phyloP scores from a whole-genome alignment of 176 grass and related monocot species.

The Raddia distichophylla region DNA sequence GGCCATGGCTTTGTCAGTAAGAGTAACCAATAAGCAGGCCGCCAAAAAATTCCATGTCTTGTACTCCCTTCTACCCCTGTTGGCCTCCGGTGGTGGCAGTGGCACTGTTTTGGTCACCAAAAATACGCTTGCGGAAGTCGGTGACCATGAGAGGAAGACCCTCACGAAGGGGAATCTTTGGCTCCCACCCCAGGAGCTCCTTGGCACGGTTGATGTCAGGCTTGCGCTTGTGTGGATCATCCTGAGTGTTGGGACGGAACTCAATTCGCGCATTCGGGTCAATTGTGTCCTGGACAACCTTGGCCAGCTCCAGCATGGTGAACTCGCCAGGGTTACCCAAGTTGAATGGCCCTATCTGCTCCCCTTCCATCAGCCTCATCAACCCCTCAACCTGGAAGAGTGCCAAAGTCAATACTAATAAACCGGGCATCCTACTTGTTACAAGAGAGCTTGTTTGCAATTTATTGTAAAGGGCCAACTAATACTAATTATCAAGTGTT shows the following conservation, averaged over 20 bases:
- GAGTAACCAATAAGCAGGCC: constrained; percentile 52
- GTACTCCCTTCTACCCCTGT: constrained; percentile 41
- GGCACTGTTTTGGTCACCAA: constrained; percentile 53
- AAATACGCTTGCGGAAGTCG: constrained; percentile 85
- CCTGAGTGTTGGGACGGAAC: constrained; percentile 85
- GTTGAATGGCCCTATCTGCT: constrained; percentile 90
- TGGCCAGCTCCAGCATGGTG: constrained; percentile 93
- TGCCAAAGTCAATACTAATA: constrained; percentile 34
- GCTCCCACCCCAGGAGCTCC: constrained; percentile 81
- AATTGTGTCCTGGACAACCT: constrained; percentile 94
- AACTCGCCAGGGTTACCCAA: constrained; percentile 94
- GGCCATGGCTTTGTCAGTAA: constrained; percentile 51
- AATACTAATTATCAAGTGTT: neutral
- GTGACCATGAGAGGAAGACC: constrained; percentile 88
- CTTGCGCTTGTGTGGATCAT: constrained; percentile 94
- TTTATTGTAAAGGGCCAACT: neutral
- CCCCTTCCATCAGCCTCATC: constrained; percentile 94
- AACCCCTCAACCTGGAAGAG: constrained; percentile 78
- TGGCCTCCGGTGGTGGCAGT: constrained; percentile 1
- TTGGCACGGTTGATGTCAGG: constrained; percentile 83
- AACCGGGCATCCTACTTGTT: neutral
- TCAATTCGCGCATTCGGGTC: constrained; percentile 78
- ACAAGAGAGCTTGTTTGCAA: neutral
- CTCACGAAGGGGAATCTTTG: constrained; percentile 70
- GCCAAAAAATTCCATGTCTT: constrained; percentile 48